Evolutionary conservation across 192 early-diverging fungal species (phyloP), one percentile per base, ranked within the genome.

Genomic region (Coemansia sp.): DNA sequence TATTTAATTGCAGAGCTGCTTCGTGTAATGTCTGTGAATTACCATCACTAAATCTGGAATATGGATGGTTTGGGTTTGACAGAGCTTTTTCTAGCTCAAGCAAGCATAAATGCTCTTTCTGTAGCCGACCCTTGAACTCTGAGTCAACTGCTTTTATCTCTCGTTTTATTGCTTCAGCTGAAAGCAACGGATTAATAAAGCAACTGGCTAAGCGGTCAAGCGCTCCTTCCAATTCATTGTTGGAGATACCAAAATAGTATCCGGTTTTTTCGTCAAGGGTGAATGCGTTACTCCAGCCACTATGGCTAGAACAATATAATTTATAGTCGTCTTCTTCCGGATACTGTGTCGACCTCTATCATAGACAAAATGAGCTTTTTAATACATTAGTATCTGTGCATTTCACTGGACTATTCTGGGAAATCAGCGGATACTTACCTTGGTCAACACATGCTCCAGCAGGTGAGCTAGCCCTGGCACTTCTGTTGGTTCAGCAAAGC

Each of bases 121-220:
- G 93, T n/a, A 92, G 48, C 63, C 92, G 89, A 54, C 90, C 89
- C 57, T 93, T 93, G 78, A 90, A 90, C 62, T 98, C 96, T 1
- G 94, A 95, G 72, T 98, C 93, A 12, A 98, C 93, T 1, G 92
- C 92, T 12, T 85, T 76, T 57, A 96, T 65, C 72, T 98, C 94
- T 19, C 91, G 84, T 22, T 95, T 93, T 8, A 89, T 90, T 65
- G 88, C 88, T 24, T 84, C 85, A 17, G 86, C 85, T 24, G 83
- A 75, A 75, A 96, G 93, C 24, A 95, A 83, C 5, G 94, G 94
- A n/a, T 79, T 76, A n/a, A 93, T 91, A 69, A 98, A 96, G 69
- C 94, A 94, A 57, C 91, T 87, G 0, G 93, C 82, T 58, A 93
- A 87, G 23, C 88, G 71, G 56, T 88, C 88, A 22, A 89, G 68